Evolutionary conservation across 2,329 filamentous ascomycete species (phyloP), one percentile per base, ranked within the genome.

Genomic region (Colletotrichum cordylinicola): DNA sequence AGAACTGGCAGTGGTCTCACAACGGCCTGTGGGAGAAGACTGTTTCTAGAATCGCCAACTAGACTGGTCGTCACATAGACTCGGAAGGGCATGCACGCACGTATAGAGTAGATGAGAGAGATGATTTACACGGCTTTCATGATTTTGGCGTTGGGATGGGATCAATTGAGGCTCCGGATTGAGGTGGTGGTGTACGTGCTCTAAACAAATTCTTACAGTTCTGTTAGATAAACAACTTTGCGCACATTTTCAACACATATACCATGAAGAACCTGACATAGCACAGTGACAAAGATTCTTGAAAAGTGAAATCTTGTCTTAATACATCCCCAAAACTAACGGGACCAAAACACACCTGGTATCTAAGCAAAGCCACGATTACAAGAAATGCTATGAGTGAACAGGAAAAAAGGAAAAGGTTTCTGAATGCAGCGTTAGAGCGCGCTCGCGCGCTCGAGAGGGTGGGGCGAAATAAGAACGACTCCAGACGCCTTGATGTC

Each of bases 1-100:
- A 88, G 68, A 87, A 92, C 72, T 95, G 93, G 93, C 88, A 84
- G 10, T 95, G 93, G 93, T 89, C 91, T 58, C 84, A 86, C 70
- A 81, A 85, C 60, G 83, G 84, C 1, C 78, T 85, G 77, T 86
- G 84, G 83, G 82, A 84, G 78, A 82, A 83, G 78, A 66, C 72
- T 27, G 74, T 64, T 7, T 71, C 74, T 72, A 71, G 72, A 62
- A 64, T 77, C 13, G 72, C 72, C 33, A 67, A 56, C 67, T 77
- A 71, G 55, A 72, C 29, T 29, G 56, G 56, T 31, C 29, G 55
- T 21, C 13, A 16, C 35, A 33, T 68, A 43, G 66, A 68, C 48
- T 18, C 10, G 21, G 48, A 31, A 52, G 43, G 43, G 15, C 39
- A 43, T 10, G 48, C 29, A 60, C 48, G 31, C 29, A 64, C 31